Evolutionary conservation across 2,329 filamentous ascomycete species (phyloP).

Genomic region (Knufia fluminis): DNA sequence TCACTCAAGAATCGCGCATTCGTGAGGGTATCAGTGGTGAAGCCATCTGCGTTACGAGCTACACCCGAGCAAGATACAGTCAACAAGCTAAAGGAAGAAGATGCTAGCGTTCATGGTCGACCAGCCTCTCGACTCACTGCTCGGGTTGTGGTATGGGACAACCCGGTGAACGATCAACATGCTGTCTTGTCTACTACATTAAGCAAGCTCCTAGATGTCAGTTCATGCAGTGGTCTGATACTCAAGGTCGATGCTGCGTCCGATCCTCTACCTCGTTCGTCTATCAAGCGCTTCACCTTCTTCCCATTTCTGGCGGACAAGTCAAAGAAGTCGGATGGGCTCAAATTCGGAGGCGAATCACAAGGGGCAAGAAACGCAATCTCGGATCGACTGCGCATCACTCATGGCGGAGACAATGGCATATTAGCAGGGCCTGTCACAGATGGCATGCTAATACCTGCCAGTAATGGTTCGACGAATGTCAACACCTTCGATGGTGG

Average conservation of each 20-base stretch:
- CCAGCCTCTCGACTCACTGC: conserved; percentile 64
- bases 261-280: conserved; percentile 56
- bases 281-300: conserved; percentile 62
- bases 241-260: conserved; percentile 79
- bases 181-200: conserved; percentile 69
- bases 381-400: conserved; percentile 59
- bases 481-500: conserved; percentile 69
- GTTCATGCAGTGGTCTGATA: conserved; percentile 72
- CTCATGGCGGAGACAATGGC: conserved; percentile 47
- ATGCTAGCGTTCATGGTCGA: conserved; percentile 47
- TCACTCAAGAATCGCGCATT: conserved; percentile 67
- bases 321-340: conserved; percentile 51
- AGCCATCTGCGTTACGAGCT: conserved; percentile 65
- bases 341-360: conserved; percentile 82
- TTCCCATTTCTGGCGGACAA: conserved; percentile 62
- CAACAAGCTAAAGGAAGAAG: conserved; percentile 57
- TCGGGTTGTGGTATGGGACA: conserved; percentile 67
- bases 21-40: conserved; percentile 77
- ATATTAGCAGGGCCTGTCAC: conserved; percentile 78
- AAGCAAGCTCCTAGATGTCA: conserved; percentile 62
- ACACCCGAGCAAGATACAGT: conserved; percentile 60
- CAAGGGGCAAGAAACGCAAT: conserved; percentile 69
- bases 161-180: conserved; percentile 73
- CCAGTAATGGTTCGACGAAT: conserved; percentile 45
- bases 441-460: conserved; percentile 72